Conservation (phyloP, 2,329 filamentous ascomycete species). For the Pseudocercospora fuligena region DNA sequence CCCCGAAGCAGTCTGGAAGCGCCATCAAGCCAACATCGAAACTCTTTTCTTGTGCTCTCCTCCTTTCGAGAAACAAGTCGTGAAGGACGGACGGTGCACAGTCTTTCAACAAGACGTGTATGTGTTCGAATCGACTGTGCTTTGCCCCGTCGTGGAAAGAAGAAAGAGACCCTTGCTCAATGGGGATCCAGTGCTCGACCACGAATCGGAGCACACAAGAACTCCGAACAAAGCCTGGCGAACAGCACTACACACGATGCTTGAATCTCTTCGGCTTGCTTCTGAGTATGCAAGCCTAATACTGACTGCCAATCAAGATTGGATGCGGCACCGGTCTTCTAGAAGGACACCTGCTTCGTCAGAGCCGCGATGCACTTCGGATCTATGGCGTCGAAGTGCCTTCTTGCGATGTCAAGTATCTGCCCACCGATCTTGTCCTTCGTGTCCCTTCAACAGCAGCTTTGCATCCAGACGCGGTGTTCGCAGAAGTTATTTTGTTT, state of each 20-base stretch:
- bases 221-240: not conserved
- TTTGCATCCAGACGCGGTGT: slow-evolving; percentile 47
- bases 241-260: not conserved
- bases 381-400: slow-evolving; percentile 57
- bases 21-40: not conserved
- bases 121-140: not conserved
- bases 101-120: not conserved
- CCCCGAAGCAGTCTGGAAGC: not conserved
- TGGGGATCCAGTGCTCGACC: slow-evolving; percentile 6
- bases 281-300: not conserved
- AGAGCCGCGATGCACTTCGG: slow-evolving; percentile 33
- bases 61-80: not conserved
- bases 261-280: not conserved
- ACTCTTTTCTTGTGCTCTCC: not conserved
- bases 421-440: slow-evolving; percentile 49
- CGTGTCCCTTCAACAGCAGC: slow-evolving; percentile 52
- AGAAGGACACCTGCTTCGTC: slow-evolving; percentile 46
- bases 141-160: not conserved
- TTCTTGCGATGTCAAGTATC: slow-evolving; percentile 51
- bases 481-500: slow-evolving; percentile 57
- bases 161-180: not conserved
- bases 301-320: slow-evolving; percentile 37
- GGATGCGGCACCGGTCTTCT: slow-evolving; percentile 59
- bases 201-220: not conserved
- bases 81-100: not conserved